Percentiles rank a stretch among this genome's conserved stretches.
phyloP scores from a whole-genome alignment of 345 rosid genomes.

The Eutrema heterophyllum region DNA sequence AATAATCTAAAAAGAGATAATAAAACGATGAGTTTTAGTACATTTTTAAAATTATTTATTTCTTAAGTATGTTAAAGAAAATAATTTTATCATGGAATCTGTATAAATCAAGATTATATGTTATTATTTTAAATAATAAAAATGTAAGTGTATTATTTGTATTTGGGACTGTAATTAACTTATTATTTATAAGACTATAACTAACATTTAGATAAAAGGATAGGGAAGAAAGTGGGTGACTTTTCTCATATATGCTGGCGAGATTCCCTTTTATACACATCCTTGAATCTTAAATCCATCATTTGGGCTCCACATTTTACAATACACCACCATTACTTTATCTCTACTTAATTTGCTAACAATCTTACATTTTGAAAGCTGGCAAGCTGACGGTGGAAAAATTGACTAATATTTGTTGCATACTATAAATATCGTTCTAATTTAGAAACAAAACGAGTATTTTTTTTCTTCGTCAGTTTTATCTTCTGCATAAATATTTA shows the following conservation, averaged over 20 bases:
- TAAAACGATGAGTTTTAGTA: background rate
- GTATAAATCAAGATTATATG: background rate
- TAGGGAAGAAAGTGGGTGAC: background rate
- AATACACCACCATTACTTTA: constrained; percentile 2
- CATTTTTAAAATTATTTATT: background rate
- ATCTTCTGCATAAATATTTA: background rate
- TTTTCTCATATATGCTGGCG: background rate
- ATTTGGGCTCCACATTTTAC: background rate
- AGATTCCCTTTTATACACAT: background rate
- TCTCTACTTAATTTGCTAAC: background rate
- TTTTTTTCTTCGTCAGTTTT: background rate
- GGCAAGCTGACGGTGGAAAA: constrained; percentile 7
- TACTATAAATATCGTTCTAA: background rate
- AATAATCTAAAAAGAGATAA: background rate
- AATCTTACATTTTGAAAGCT: constrained; percentile 13
- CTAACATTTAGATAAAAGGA: background rate
- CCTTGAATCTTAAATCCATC: background rate
- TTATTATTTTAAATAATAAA: background rate
- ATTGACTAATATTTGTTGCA: background rate
- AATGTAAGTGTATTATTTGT: too few species aligned
- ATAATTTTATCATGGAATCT: background rate
- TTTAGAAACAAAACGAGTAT: background rate
- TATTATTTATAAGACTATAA: background rate
- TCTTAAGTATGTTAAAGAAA: background rate
- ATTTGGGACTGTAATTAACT: background rate